phyloP scores from a whole-genome alignment of 768 basidiomycete species.

The Gymnopilus junonius region DNA sequence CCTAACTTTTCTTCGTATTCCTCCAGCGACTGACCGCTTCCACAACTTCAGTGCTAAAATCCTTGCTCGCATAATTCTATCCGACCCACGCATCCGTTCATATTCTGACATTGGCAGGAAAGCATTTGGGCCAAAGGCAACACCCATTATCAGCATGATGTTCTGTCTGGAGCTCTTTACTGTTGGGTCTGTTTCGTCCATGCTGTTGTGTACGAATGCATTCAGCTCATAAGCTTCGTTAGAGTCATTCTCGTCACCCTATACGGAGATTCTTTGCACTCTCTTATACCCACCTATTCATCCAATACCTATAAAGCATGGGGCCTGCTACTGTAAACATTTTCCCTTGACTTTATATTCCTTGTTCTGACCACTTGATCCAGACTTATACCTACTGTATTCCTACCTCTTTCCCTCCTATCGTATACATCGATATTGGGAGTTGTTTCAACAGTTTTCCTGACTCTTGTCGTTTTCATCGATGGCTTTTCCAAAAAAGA shows the following conservation, averaged over 20 bases:
- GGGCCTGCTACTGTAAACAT: conserved; percentile 68
- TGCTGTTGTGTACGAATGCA: neutral
- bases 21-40: neutral
- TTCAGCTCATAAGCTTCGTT: neutral
- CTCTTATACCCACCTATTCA: conserved; percentile 69
- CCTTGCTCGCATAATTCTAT: conserved; percentile 74
- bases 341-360: neutral
- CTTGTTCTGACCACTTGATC: neutral
- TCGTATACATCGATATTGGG: conserved; percentile 90
- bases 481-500: conserved; percentile 79
- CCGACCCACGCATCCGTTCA: conserved; percentile 72
- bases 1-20: conserved; percentile 18
- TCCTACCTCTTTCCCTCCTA: conserved; percentile 83
- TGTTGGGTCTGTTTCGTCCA: conserved; percentile 58
- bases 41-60: conserved; percentile 72
- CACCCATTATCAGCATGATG: conserved; percentile 64
- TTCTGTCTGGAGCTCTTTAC: conserved; percentile 91
- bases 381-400: conserved; percentile 83
- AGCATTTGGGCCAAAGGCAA: conserved; percentile 81
- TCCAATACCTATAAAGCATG: conserved; percentile 76
- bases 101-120: conserved; percentile 91
- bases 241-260: conserved; percentile 90
- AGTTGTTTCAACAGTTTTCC: conserved; percentile 74
- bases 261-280: conserved; percentile 84
- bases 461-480: conserved; percentile 77